These are phyloP conservation scores for Rosa rugosa DNA, from an alignment of 306 rosid species.

Conservation along the genomic window DNA sequence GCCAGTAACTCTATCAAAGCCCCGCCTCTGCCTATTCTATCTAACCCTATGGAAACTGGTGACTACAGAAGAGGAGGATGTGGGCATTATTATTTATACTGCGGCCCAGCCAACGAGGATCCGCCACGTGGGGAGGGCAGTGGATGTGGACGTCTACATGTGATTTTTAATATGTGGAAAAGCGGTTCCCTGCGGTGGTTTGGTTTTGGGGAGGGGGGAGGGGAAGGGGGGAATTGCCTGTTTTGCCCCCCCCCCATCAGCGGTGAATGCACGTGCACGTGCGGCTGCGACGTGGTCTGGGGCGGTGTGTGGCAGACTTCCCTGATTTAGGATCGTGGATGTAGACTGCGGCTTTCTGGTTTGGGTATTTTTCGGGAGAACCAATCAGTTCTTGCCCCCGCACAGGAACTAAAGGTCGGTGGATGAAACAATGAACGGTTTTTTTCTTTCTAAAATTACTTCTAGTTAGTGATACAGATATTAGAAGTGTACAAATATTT, in stretches of 20 bases:
- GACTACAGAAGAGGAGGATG: neutral
- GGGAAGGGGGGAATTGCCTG: neutral
- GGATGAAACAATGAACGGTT: no score
- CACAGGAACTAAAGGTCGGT: no score
- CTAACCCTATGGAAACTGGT: slow-evolving; percentile 3
- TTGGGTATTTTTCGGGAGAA: no score
- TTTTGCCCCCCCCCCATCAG: neutral
- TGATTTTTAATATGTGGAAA: neutral
- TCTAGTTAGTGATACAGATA: no score
- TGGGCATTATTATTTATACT: neutral
- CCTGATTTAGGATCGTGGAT: neutral
- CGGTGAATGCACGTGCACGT: slow-evolving; percentile 5
- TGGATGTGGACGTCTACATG: neutral
- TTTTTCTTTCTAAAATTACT: no score
- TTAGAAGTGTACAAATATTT: no score
- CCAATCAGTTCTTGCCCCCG: neutral
- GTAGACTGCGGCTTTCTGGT: neutral
- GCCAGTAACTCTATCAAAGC: slow-evolving; percentile 53
- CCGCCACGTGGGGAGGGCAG: neutral
- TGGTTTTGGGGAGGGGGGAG: neutral
- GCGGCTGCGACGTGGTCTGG: neutral
- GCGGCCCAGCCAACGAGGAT: neutral
- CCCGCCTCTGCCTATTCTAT: neutral
- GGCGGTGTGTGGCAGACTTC: neutral
- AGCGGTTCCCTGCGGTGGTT: neutral